Evolutionary conservation across 169 alveolate genomes (phyloP).

Genomic region (Plasmodium knowlesi): DNA sequence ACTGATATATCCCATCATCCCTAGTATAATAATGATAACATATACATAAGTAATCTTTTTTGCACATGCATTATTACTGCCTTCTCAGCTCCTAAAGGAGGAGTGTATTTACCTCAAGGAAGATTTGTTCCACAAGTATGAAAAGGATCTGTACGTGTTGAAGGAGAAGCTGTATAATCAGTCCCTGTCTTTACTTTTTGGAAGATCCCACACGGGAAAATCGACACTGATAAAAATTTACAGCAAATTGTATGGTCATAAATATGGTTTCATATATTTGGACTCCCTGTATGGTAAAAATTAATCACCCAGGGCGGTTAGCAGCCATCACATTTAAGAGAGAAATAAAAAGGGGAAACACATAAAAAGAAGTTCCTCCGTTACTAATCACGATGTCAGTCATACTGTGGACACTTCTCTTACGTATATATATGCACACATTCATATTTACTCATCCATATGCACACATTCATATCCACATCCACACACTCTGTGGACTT

Average conservation of each 20-base stretch:
- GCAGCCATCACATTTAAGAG: not conserved
- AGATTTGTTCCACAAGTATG: constrained; percentile 8
- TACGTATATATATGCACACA: not conserved
- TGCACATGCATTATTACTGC: not conserved
- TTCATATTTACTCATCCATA: not conserved
- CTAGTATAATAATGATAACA: too few relatives aligned
- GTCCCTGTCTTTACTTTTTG: constrained; percentile 29
- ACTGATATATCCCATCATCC: not conserved
- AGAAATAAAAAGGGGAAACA: too few relatives aligned
- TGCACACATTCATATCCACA: too few relatives aligned
- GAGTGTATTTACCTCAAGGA: constrained; percentile 40
- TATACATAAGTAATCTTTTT: too few relatives aligned
- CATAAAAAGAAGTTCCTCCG: not conserved
- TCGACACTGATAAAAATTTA: constrained; percentile 56
- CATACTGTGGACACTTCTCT: not conserved
- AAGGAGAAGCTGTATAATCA: constrained; percentile 53
- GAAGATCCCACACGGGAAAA: constrained; percentile 41
- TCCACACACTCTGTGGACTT: too few relatives aligned
- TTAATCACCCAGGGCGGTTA: not conserved
- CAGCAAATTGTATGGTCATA: constrained; percentile 24
- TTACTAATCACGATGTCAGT: not conserved
- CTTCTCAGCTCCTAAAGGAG: constrained; percentile 8
- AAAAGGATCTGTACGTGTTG: constrained; percentile 42
- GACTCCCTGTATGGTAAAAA: constrained; percentile 54
- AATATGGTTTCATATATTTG: constrained; percentile 40